A percentile compares a stretch with the other conserved stretches of the same genome.
Conservation (phyloP, 2,329 filamentous ascomycete species). For the Cladosporium sp. region DNA sequence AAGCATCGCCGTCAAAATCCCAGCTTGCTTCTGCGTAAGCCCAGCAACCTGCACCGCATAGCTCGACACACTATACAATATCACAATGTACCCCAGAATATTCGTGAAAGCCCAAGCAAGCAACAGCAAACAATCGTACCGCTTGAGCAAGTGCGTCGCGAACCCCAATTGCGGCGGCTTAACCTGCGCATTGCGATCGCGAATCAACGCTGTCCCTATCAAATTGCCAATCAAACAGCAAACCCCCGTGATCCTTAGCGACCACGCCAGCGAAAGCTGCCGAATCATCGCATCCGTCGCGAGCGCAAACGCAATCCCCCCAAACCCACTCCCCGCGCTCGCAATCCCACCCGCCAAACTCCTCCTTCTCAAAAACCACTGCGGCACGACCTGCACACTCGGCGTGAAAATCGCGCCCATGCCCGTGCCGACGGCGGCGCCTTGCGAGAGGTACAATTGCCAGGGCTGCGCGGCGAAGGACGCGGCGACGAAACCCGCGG, state of each 20-base stretch:
- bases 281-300: constrained; percentile 42
- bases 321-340: constrained; percentile 43
- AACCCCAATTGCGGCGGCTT: constrained; percentile 39
- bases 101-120: constrained; percentile 46
- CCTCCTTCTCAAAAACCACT: constrained; percentile 45
- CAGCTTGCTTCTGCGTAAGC: constrained; percentile 41
- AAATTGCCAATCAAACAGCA: constrained; percentile 33
- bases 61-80: constrained; percentile 51
- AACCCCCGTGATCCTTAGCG: constrained; percentile 42
- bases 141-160: constrained; percentile 35
- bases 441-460: constrained; percentile 45
- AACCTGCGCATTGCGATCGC: constrained; percentile 34
- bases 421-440: constrained; percentile 42
- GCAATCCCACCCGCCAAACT: constrained; percentile 45
- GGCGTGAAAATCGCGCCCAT: constrained; percentile 45
- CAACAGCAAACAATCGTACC: constrained; percentile 37
- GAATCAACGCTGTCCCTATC: constrained; percentile 34
- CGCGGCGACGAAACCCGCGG: constrained; percentile 36
- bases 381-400: constrained; percentile 39
- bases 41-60: constrained; percentile 47
- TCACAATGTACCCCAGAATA: constrained; percentile 50
- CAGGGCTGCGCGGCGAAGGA: constrained; percentile 38
- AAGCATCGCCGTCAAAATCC: constrained; percentile 44
- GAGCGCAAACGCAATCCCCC: constrained; percentile 41
- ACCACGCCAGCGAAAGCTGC: constrained; percentile 41